Conservation (phyloP, 768 basidiomycete genomes). For the Suillus cothurnatus region DNA sequence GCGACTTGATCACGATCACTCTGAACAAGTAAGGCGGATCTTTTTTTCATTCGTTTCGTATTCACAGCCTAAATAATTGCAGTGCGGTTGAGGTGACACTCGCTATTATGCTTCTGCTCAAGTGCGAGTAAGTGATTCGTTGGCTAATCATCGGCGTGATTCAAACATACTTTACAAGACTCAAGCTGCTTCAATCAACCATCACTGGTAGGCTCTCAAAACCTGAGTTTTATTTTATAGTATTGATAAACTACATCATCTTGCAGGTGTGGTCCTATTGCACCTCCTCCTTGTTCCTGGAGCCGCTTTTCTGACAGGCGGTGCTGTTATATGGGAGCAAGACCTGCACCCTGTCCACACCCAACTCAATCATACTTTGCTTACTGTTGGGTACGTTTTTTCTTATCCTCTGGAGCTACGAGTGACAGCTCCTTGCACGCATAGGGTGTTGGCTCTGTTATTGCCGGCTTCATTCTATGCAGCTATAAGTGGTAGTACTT, state of each 20-base stretch:
- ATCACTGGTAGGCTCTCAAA: conserved; percentile 50
- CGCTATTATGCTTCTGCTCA: conserved; percentile 66
- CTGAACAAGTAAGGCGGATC: conserved; percentile 57
- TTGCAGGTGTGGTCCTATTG: conserved; percentile 66
- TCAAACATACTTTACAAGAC: conserved; percentile 34
- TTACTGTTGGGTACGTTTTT: conserved; percentile 62
- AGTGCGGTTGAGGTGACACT: conserved; percentile 74
- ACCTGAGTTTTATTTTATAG: not conserved
- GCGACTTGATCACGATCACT: conserved; percentile 66
- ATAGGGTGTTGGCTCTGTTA: conserved; percentile 62
- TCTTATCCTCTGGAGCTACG: not conserved
- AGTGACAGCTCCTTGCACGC: not conserved
- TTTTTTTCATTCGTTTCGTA: not conserved
- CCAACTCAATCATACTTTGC: conserved; percentile 67
- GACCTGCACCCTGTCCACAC: conserved; percentile 66
- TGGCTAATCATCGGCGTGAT: not conserved
- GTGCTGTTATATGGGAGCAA: conserved; percentile 67
- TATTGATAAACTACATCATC: not conserved
- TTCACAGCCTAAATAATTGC: not conserved
- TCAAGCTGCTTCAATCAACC: conserved; percentile 68
- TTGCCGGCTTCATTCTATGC: conserved; percentile 72
- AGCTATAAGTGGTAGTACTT: conserved; percentile 47
- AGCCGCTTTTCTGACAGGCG: conserved; percentile 69
- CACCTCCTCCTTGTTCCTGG: conserved; percentile 75
- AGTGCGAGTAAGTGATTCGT: conserved; percentile 61